Conservation (phyloP, 1,139 yeast genomes). For the Blastobotrys aristatus region DNA sequence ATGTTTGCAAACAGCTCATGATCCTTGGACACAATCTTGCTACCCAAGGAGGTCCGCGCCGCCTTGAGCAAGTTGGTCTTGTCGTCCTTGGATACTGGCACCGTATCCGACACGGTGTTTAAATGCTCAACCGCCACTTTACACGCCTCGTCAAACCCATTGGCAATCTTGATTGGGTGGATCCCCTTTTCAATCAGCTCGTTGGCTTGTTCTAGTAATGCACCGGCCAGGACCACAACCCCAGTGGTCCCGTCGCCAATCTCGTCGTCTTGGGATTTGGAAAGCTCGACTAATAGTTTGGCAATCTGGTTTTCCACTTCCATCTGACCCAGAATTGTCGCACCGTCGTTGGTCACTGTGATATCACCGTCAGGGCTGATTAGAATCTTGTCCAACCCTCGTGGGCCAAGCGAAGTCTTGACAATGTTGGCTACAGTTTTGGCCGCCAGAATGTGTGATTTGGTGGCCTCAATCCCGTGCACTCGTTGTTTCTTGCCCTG, state of each 20-base stretch:
- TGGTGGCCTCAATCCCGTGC: conserved; percentile 93
- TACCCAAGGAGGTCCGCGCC: conserved; percentile 91
- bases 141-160: conserved; percentile 97
- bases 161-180: conserved; percentile 94
- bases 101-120: conserved; percentile 65
- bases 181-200: conserved; percentile 95
- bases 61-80: conserved; percentile 64
- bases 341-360: conserved; percentile 97
- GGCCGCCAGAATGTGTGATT: conserved; percentile 89
- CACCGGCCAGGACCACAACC: conserved; percentile 94
- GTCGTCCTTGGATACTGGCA: conserved; percentile 38
- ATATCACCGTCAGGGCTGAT: conserved; percentile 95
- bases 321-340: conserved; percentile 94
- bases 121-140: conserved; percentile 77
- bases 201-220: conserved; percentile 87
- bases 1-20: conserved; percentile 92
- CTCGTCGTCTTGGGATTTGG: conserved; percentile 96
- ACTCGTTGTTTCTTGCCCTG: conserved; percentile 91
- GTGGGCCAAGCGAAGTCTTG: conserved; percentile 90
- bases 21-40: conserved; percentile 90
- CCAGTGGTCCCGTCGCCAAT: conserved; percentile 99
- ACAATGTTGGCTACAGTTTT: conserved; percentile 91
- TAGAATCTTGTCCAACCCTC: conserved; percentile 95
- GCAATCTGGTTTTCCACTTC: conserved; percentile 95
- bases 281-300: conserved; percentile 85